Evolutionary conservation across 805 yeast species (phyloP).

Genomic region (Saccharomycopsis sp.): DNA sequence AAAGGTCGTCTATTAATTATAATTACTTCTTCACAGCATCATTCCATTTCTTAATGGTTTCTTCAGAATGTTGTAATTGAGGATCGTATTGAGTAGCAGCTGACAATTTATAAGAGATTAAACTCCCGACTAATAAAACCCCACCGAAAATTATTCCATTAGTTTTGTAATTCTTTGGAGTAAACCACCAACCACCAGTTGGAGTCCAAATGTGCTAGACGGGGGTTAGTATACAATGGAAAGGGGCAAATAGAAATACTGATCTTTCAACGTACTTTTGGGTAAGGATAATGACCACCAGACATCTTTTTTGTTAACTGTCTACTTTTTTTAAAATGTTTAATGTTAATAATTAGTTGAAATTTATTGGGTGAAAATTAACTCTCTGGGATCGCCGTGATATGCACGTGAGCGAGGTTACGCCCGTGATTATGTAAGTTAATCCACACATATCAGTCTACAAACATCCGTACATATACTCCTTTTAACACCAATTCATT

Average conservation of each 20-base stretch:
- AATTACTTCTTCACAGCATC: conserved; percentile 18
- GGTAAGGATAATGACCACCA: conserved; percentile 21
- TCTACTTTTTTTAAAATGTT: neutral
- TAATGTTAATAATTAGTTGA: neutral
- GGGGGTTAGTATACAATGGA: conserved; percentile 7
- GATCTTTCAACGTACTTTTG: conserved; percentile 17
- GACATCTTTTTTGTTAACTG: conserved; percentile 5
- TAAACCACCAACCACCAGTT: conserved; percentile 23
- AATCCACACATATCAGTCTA: too few relatives aligned
- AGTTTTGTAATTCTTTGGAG: conserved; percentile 20
- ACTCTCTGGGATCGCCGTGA: too few relatives aligned
- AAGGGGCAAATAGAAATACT: too few relatives aligned
- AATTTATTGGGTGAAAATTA: too few relatives aligned
- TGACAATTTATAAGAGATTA: conserved; percentile 1
- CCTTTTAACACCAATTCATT: too few relatives aligned
- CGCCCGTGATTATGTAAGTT: too few relatives aligned
- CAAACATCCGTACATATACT: too few relatives aligned
- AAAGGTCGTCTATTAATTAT: too few relatives aligned
- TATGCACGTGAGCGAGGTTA: too few relatives aligned
- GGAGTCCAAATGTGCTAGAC: conserved; percentile 22
- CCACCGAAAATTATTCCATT: conserved; percentile 16
- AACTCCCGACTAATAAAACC: conserved; percentile 3
- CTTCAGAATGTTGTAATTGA: conserved; percentile 16
- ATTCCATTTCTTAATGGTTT: conserved; percentile 17
- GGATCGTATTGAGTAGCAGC: conserved; percentile 14